A percentile compares a stretch with the other conserved stretches of the same genome.
phyloP scores from a whole-genome alignment of 805 yeast species.

The Hanseniaspora guilliermondii region DNA sequence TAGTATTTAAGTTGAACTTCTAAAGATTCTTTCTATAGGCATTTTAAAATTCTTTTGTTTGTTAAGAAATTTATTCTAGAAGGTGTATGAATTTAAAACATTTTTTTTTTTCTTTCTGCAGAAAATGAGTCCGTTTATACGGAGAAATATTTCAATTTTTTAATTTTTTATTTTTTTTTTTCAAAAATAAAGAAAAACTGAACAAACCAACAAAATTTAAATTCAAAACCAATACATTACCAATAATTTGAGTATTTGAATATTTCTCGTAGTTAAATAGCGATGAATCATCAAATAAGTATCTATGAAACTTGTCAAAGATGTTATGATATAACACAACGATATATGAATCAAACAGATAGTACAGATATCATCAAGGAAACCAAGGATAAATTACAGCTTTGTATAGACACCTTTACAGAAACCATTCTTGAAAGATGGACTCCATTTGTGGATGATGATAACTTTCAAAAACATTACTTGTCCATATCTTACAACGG shows the following conservation, averaged over 20 bases:
- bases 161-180: too few species aligned
- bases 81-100: too few species aligned
- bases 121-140: too few species aligned
- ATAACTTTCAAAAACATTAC: slow-evolving; percentile 32
- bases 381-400: slow-evolving; percentile 18
- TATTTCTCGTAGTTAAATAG: not conserved
- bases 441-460: slow-evolving; percentile 23
- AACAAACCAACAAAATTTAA: too few species aligned
- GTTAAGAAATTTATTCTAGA: not conserved
- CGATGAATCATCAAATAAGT: slow-evolving; percentile 4
- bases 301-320: slow-evolving; percentile 18
- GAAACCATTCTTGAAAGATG: slow-evolving; percentile 19
- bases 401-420: slow-evolving; percentile 20
- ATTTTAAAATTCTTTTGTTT: not conserved
- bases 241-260: not conserved
- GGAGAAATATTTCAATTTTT: too few species aligned
- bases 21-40: too few species aligned
- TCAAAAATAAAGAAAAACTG: too few species aligned
- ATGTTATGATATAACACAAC: slow-evolving; percentile 22
- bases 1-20: too few species aligned
- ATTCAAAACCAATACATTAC: too few species aligned
- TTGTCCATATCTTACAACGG: slow-evolving; percentile 79
- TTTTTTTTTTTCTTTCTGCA: too few species aligned
- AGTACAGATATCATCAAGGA: not conserved
- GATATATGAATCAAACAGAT: slow-evolving; percentile 19